Percentiles rank a stretch among this genome's conserved stretches.
Evolutionary conservation across 2,329 filamentous ascomycete genomes (phyloP).

Genomic region (Trichoderma afroharzianum): DNA sequence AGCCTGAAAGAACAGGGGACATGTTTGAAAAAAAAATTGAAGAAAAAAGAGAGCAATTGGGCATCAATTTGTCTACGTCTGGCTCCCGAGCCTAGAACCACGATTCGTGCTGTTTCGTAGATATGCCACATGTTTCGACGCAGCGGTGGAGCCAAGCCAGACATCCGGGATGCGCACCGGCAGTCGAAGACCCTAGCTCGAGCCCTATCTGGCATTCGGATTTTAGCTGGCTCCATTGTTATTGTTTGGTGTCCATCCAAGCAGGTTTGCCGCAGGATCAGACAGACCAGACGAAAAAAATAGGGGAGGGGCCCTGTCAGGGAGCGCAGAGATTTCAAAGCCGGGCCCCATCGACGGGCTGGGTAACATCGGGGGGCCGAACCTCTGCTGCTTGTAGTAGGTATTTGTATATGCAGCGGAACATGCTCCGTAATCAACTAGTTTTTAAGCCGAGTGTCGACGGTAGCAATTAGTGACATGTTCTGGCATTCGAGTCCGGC

Average conservation of each 20-base stretch:
- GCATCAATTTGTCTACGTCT: not conserved
- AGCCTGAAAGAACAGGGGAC: not conserved
- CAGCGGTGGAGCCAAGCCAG: not conserved
- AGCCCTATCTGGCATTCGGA: not conserved
- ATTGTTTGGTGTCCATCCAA: not conserved
- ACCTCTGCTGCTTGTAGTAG: not conserved
- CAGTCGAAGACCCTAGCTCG: not conserved
- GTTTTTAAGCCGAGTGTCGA: not conserved
- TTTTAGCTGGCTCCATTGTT: not conserved
- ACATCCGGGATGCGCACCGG: not conserved
- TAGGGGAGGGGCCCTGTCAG: not conserved
- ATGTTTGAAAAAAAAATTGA: not conserved
- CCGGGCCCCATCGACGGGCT: not conserved
- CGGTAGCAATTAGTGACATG: not conserved
- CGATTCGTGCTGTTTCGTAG: not conserved
- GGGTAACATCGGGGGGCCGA: not conserved
- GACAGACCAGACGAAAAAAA: not conserved
- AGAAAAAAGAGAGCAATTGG: not conserved
- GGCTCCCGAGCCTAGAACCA: not conserved
- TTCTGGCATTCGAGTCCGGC: not conserved
- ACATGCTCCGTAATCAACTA: not conserved
- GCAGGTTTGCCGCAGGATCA: not conserved
- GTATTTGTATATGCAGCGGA: not conserved
- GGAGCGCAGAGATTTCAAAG: conserved; percentile 6
- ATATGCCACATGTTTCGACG: not conserved